Conservation (phyloP, 2,329 filamentous ascomycete species). For the Penicillium crustosum region DNA sequence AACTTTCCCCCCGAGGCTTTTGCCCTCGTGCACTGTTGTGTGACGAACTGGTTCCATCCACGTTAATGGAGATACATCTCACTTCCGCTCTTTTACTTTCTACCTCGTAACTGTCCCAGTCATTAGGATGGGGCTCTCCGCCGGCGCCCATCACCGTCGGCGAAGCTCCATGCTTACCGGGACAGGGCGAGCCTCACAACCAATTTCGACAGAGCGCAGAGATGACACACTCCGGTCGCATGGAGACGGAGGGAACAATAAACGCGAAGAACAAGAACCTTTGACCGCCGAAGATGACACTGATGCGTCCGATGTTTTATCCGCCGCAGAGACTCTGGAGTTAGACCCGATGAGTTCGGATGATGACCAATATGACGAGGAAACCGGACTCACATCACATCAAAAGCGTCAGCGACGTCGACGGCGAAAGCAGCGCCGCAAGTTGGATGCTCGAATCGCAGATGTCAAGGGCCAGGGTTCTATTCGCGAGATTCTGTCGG, state of each 20-base stretch:
- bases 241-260: slow-evolving; percentile 26
- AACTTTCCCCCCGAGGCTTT: not conserved
- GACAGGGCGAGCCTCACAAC: slow-evolving; percentile 52
- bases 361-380: slow-evolving; percentile 82
- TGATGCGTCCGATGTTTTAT: slow-evolving; percentile 44
- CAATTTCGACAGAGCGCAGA: slow-evolving; percentile 35
- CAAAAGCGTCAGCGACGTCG: slow-evolving; percentile 66
- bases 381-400: slow-evolving; percentile 76
- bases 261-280: slow-evolving; percentile 38
- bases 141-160: slow-evolving; percentile 39
- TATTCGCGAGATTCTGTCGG: slow-evolving; percentile 61
- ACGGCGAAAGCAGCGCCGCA: slow-evolving; percentile 65
- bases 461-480: slow-evolving; percentile 65
- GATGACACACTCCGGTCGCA: slow-evolving; percentile 31
- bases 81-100: slow-evolving; percentile 11
- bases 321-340: slow-evolving; percentile 52
- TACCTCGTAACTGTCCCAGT: slow-evolving; percentile 11
- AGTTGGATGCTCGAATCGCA: slow-evolving; percentile 68
- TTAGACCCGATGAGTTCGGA: slow-evolving; percentile 62
- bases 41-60: slow-evolving; percentile 15
- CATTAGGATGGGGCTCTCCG: slow-evolving; percentile 36
- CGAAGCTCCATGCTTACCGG: slow-evolving; percentile 40
- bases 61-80: slow-evolving; percentile 20
- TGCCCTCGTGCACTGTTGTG: slow-evolving; percentile 15
- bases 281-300: slow-evolving; percentile 35